phyloP scores from a whole-genome alignment of 2,329 filamentous ascomycete genomes.

The Scedosporium dehoogii region DNA sequence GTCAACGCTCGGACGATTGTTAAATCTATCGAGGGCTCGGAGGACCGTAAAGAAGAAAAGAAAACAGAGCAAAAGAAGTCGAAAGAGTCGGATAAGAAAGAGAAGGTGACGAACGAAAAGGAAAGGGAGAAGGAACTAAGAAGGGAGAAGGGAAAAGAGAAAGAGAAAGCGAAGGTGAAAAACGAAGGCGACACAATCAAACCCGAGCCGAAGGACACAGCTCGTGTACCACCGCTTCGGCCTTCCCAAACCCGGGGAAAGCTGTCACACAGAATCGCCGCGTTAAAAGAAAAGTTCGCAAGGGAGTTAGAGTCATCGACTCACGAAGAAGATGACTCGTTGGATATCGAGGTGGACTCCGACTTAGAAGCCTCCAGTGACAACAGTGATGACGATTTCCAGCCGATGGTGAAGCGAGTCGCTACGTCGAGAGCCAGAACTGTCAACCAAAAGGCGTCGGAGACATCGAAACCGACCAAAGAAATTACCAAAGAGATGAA shows the following conservation, averaged over 20 bases:
- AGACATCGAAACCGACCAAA: no score
- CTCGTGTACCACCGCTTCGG: neutral
- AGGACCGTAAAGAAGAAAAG: conserved; percentile 11
- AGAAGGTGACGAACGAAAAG: conserved; percentile 1
- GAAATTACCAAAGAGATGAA: neutral
- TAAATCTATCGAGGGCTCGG: neutral
- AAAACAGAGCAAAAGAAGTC: conserved; percentile 7
- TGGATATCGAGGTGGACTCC: neutral
- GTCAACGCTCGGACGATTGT: conserved; percentile 3
- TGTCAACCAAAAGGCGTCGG: neutral
- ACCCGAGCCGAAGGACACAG: neutral
- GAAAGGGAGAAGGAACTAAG: neutral
- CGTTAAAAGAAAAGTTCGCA: neutral
- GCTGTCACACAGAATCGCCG: conserved; percentile 8
- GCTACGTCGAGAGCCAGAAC: neutral
- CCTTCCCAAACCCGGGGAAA: neutral
- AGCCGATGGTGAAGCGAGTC: neutral
- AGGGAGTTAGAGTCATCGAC: conserved; percentile 2
- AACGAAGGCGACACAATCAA: conserved; percentile 9
- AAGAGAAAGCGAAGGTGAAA: neutral
- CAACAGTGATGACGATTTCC: neutral
- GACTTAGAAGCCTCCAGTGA: neutral
- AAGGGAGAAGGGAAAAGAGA: neutral
- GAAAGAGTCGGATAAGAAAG: neutral
- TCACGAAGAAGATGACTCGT: neutral